Conservation (phyloP, 164 flowering plant species). For the Tetracentron sinense region DNA sequence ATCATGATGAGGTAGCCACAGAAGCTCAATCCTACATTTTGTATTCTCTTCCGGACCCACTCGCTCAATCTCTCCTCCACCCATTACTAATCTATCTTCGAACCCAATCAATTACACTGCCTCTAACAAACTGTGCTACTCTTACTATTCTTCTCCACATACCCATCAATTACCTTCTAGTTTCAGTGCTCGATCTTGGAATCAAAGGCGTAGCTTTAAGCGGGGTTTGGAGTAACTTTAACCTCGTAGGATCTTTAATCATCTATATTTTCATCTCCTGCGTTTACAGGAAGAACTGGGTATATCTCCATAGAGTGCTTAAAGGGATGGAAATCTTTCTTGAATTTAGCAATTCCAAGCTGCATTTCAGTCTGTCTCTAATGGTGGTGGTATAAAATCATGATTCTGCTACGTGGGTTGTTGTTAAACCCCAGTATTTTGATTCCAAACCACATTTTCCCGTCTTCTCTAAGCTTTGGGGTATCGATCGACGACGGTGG, state of each 20-base stretch:
- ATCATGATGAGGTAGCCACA: slow-evolving; percentile 40
- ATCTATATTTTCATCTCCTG: slow-evolving; percentile 43
- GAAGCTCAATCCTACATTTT: slow-evolving; percentile 56
- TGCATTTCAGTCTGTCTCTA: slow-evolving; percentile 76
- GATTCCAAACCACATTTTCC: slow-evolving; percentile 79
- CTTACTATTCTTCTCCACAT: slow-evolving; percentile 56
- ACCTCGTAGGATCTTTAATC: slow-evolving; percentile 44
- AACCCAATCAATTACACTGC: slow-evolving; percentile 63
- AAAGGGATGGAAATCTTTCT: slow-evolving; percentile 43
- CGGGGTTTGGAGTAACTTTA: slow-evolving; percentile 54
- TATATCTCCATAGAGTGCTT: slow-evolving; percentile 34
- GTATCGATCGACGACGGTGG: slow-evolving; percentile 72
- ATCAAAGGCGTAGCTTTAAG: slow-evolving; percentile 63
- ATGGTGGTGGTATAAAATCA: slow-evolving; percentile 95
- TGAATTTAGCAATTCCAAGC: slow-evolving; percentile 63
- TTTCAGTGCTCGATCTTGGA: slow-evolving; percentile 45
- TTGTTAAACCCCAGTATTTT: slow-evolving; percentile 64
- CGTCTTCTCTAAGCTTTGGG: slow-evolving; percentile 65
- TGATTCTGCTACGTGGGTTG: slow-evolving; percentile 67
- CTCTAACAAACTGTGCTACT: slow-evolving; percentile 57
- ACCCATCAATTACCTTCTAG: slow-evolving; percentile 65
- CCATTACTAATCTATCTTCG: slow-evolving; percentile 72
- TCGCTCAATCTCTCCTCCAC: slow-evolving; percentile 55
- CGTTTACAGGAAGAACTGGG: slow-evolving; percentile 54
- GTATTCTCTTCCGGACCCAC: slow-evolving; percentile 62